Conservation (phyloP, 164 flowering plant species). For the Protea cynaroides region DNA sequence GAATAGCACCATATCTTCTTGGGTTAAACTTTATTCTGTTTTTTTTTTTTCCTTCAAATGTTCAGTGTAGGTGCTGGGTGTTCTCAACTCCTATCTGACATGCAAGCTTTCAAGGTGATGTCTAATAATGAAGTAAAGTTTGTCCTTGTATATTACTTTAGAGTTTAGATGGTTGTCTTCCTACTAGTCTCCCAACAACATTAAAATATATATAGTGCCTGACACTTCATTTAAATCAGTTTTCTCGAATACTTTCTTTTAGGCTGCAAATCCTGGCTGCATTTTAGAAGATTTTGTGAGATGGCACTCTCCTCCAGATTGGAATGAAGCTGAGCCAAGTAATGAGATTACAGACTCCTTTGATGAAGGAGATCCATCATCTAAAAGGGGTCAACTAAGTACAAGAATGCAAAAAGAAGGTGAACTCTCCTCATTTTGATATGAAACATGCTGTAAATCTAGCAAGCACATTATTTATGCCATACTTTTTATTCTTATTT, state of each 20-base stretch:
- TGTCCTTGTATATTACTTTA: not conserved
- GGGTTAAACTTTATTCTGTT: not conserved
- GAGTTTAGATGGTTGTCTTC: not conserved
- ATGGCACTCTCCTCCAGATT: conserved; percentile 99
- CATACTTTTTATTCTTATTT: not conserved
- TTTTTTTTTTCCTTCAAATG: conserved; percentile 17
- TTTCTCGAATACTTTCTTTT: conserved; percentile 13
- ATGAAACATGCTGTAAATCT: not conserved
- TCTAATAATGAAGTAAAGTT: not conserved
- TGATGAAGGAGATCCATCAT: conserved; percentile 31
- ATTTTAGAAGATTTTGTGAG: conserved; percentile 94
- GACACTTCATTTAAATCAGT: not conserved
- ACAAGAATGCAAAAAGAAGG: conserved; percentile 94
- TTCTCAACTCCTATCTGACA: conserved; percentile 96
- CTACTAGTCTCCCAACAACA: not conserved
- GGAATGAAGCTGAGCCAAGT: conserved; percentile 52
- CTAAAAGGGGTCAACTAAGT: conserved; percentile 76
- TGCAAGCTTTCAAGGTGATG: conserved; percentile 97
- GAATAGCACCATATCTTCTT: not conserved
- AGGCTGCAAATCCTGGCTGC: conserved; percentile 99
- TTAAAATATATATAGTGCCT: not conserved
- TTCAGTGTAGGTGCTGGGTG: conserved; percentile 99
- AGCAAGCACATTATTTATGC: not conserved
- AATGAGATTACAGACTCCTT: conserved; percentile 31
- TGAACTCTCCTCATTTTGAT: conserved; percentile 11